Base-by-base conservation (phyloP, 2,329 filamentous ascomycete genomes). In the Claviceps pusilla region DNA sequence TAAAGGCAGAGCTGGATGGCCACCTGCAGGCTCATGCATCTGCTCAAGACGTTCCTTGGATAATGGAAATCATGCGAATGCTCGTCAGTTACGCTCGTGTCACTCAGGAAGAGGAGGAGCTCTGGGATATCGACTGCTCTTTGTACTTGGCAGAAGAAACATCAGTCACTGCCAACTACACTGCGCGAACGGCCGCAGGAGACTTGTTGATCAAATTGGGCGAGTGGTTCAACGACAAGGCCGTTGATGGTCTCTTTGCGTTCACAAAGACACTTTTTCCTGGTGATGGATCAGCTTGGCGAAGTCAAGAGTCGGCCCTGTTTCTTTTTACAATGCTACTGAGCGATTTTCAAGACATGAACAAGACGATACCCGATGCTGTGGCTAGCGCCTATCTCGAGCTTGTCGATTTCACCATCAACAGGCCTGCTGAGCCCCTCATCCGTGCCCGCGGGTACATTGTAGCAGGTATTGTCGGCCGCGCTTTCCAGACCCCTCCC, bases 61-160 rank as follows among this genome's bases (percentile, higher is more conserved):
- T 96, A 60, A 77, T 86, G 39, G 87, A 95, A 63, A 82, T 96
- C 24, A 86, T 96, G 80, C 87, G 86, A 66, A 78, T 96, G 59
- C 80, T 89, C 10, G 82, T 89, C 24, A 82, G 83, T 1, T 97
- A 95, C 69, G 85, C 89, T 12, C 88, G 91, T 59, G 94, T 98
- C 61, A 90, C 87, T 2, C 83, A 82, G 33, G 93, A 98, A 67
- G 93, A 97, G 65, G 89, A 96, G 70, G 89, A 87, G 7, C 72
- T 98, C 10, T 98, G 93, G 93, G 89, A 96, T 61, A 89, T 96
- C 58, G 93, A 98, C 68, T 86, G 94, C 60, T 97, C 95, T 56
- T 79, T 98, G 2, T 98, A 94, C 69, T 76, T 98, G 49, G 91
- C 89, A 0, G 93, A 98, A 69, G 91, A 97, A 71, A 91, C 89